Evolutionary conservation across 1,284 basidiomycete species (phyloP), one percentile per base, ranked within the genome.

Genomic region (Leccinum variabile): DNA sequence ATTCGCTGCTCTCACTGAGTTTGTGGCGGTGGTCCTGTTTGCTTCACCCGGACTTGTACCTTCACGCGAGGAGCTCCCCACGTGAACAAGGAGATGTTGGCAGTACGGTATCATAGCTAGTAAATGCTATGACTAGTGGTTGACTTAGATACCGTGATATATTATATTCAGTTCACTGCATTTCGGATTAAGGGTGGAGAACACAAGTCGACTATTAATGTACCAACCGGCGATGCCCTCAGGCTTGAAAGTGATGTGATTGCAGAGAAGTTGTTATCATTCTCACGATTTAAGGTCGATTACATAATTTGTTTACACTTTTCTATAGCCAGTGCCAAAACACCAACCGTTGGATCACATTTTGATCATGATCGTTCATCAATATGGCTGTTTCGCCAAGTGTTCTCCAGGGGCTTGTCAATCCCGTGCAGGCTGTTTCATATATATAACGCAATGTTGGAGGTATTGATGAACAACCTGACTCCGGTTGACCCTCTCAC

Each of bases 1-100:
- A 2, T 72, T 84, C 8, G 68, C 79, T 3, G 81, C 80, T 1
- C 57, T 80, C 8, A 74, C 81, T 1, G 82, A 84, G 68, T 60
- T 81, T 25, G 62, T 82, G 28, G 80, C 78, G 0, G 80, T 79
- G 0, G 32, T 77, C 5, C 67, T 82, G 53, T 81, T 80, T 56
- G 61, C 75, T 13, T 68, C 73, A 2, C 81, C 81, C 1, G 81
- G 80, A 1, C 72, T 83, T 10, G 76, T 83, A 0, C 82, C 81
- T 22, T 69, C 73, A 10, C 68, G 67, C 3, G 71, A 71, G 3
- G 70, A 71, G 58, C 67, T 71, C 13, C 70, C 70, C 5, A 64
- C 71, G 25, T 71, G 22, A 63, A 49, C 13, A 60, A 30, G 49
- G 44, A 65, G 37, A 28, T 28, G 1, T 3, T 50, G 49, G 49